phyloP scores from a whole-genome alignment of 2,329 filamentous ascomycete genomes.

The Zymoseptoria ardabiliae region DNA sequence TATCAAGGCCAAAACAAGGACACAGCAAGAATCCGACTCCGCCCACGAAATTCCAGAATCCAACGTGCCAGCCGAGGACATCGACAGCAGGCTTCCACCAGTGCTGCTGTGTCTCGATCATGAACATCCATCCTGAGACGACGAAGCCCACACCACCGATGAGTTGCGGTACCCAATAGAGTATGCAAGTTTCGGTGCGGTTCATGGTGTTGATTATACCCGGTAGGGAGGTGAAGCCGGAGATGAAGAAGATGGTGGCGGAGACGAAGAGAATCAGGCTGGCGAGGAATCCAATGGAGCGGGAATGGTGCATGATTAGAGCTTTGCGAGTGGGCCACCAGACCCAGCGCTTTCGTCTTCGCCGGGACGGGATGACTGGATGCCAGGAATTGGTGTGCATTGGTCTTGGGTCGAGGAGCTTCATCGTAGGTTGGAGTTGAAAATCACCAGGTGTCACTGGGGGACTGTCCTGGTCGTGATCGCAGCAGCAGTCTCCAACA shows the following conservation, averaged over 20 bases:
- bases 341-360: slow-evolving; percentile 22
- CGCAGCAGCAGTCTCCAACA: not conserved
- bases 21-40: slow-evolving; percentile 24
- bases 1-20: slow-evolving; percentile 23
- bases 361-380: not conserved
- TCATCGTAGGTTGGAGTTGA: not conserved
- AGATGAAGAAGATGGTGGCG: slow-evolving; percentile 23
- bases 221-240: slow-evolving; percentile 23
- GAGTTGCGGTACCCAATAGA: slow-evolving; percentile 25
- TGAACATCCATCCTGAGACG: slow-evolving; percentile 23
- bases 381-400: not conserved
- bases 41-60: slow-evolving; percentile 23
- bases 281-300: slow-evolving; percentile 27
- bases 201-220: slow-evolving; percentile 18
- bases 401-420: not conserved
- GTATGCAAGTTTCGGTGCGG: not conserved
- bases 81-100: slow-evolving; percentile 22
- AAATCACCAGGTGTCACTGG: not conserved
- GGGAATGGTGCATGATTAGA: slow-evolving; percentile 21
- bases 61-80: slow-evolving; percentile 26
- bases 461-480: not conserved
- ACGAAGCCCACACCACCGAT: slow-evolving; percentile 24
- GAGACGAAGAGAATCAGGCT: slow-evolving; percentile 21
- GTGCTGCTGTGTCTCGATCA: slow-evolving; percentile 25
- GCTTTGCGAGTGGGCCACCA: slow-evolving; percentile 24